Evolutionary conservation across 164 flowering plant genomes (phyloP), one percentile per base, ranked within the genome.

Genomic region (Taxillus chinensis): DNA sequence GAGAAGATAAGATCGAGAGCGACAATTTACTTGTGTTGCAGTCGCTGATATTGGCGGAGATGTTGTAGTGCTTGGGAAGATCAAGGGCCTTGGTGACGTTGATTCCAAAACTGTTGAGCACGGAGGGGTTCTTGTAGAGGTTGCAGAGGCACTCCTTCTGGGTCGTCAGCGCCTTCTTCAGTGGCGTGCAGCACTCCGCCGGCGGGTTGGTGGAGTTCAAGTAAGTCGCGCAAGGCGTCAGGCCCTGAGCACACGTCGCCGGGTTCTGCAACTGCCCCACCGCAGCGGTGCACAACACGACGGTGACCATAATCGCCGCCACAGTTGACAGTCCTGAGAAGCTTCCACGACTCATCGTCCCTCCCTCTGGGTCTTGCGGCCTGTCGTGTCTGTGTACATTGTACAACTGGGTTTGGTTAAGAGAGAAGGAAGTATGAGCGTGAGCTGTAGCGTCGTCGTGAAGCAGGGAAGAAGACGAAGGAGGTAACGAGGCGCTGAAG

Each of bases 141-240:
- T 45, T 69, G 76, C 93, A 86, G 39, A 86, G 83, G 70, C 93
- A 86, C 3, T 7, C 17, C 0, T 67, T 67, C 41, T 86, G 74
- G 3, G 61, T 76, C 11, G 51, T 14, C 12, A 86, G 65, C 1
- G 86, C 76, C 0, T 76, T 60, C 27, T 42, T 67, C 41, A 86
- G 69, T 0, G 90, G 70, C 45, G 57, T 45, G 66, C 93, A 86
- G 70, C 93, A 86, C 7, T 57, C 4, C 2, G 45, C 56, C 1
- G 85, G 70, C 2, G 93, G 90, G 8, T 50, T 70, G 1, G 82
- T 80, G 12, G 78, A 49, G 80, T 77, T 80, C 38, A 84, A 15
- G 70, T 60, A 80, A 3, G 0, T 8, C 3, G 37, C 68, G 63
- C 93, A 86, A 0, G 78, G 67, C 12, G 62, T 57, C 67, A 86